Base-by-base conservation (phyloP, 139 green algal genomes). In the Tetraselmis chui region DNA sequence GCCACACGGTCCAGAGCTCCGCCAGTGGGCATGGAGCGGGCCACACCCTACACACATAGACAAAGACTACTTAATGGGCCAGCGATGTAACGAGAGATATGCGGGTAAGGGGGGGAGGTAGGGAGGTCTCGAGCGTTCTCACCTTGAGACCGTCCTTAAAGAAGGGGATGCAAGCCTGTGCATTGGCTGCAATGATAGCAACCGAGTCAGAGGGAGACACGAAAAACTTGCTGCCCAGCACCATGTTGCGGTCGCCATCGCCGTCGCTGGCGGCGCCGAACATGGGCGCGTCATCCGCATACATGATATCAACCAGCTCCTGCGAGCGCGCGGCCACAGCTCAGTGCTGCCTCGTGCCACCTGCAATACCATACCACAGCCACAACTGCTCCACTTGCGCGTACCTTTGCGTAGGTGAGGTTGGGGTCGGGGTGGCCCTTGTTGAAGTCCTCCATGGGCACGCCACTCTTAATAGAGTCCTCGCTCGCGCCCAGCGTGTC, bases 191-290 rank as follows among this genome's bases (percentile, higher is more conserved):
- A 79, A 99, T 99, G 85, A 99, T 97, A 28, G 97, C 97, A 29
- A 99, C 96, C 23, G 90, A 96, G 91, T 99, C 97, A 28, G 90
- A 96, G 28, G 97, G 97, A 1, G 93, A 97, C 80, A 99, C 92
- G 86, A 99, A 99, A 89, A 99, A 99, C 81, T 96, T 87, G 82
- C 90, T 89, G 74, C 97, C 97, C 80, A 99, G 91, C 86, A 99
- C 95, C 97, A 99, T 99, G 94, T 99, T 99, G 85, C 97, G 93
- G 89, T 99, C 97, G 78, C 96, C 97, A 83, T 99, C 97, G 77
- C 95, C 95, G 83, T 98, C 95, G 23, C 87, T 92, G 67, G 94
- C 94, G 5, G 93, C 94, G 30, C 96, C 96, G 76, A 98, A 95
- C 75, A 88, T 85, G 31, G 94, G 93, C 1, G 90, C 94, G 29